Percentiles rank a stretch among this genome's conserved stretches.
phyloP scores from a whole-genome alignment of 768 basidiomycete species.

The Termitomyces sp. region DNA sequence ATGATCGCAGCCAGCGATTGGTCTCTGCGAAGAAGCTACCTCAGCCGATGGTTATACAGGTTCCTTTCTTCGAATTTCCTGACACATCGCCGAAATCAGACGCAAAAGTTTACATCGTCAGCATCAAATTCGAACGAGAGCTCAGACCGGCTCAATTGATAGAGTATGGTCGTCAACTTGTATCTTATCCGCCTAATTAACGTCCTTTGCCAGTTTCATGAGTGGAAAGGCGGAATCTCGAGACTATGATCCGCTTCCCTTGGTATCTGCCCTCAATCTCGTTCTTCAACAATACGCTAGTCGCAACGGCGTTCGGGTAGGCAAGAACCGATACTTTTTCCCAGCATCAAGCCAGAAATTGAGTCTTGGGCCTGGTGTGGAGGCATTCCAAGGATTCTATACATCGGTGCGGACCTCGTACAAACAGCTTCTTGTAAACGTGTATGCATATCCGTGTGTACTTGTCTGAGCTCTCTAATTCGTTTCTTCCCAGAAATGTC shows the following conservation, averaged over 20 bases:
- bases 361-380: conserved; percentile 33
- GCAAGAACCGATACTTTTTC: conserved; percentile 60
- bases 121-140: conserved; percentile 40
- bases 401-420: conserved; percentile 47
- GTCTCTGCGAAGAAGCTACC: conserved; percentile 46
- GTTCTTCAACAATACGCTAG: conserved; percentile 50
- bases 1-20: conserved; percentile 47
- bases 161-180: conserved; percentile 27
- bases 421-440: conserved; percentile 54
- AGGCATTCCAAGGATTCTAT: conserved; percentile 47
- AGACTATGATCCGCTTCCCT: conserved; percentile 46
- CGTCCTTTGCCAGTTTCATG: conserved; percentile 46
- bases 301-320: conserved; percentile 48
- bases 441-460: conserved; percentile 30
- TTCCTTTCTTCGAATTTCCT: conserved; percentile 44
- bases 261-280: conserved; percentile 60
- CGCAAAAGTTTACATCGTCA: conserved; percentile 41
- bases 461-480: not conserved
- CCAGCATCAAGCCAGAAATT: conserved; percentile 25
- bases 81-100: conserved; percentile 32
- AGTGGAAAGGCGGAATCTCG: conserved; percentile 43
- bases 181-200: conserved; percentile 2
- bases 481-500: conserved; percentile 37
- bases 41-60: conserved; percentile 38
- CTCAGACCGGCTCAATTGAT: conserved; percentile 33